Percentiles rank a stretch among this genome's conserved stretches.
Evolutionary conservation across 768 basidiomycete species (phyloP).

Genomic region (Lentinula boryana): DNA sequence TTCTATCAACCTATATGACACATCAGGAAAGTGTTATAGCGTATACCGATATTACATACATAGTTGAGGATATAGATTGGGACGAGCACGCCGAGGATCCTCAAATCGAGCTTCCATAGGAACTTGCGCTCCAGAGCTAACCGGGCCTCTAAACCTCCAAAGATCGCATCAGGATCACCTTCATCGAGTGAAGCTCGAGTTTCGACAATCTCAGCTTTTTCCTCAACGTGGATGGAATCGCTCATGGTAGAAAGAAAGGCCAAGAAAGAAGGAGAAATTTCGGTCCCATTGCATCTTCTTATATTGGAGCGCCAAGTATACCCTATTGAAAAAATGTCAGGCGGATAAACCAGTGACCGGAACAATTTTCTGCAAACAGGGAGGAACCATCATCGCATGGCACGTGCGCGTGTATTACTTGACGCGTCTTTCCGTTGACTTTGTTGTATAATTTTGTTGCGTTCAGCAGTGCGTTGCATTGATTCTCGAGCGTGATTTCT

Average conservation of each 20-base stretch:
- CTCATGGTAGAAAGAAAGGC: not conserved
- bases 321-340: not conserved
- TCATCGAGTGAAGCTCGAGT: not conserved
- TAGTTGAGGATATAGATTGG: conserved; percentile 49
- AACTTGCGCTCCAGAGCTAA: conserved; percentile 45
- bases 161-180: conserved; percentile 32
- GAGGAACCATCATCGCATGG: not conserved
- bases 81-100: conserved; percentile 45
- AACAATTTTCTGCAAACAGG: not conserved
- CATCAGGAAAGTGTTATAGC: not conserved
- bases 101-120: conserved; percentile 47
- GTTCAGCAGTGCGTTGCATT: not conserved
- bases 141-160: conserved; percentile 41
- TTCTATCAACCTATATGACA: conserved; percentile 57
- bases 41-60: conserved; percentile 17
- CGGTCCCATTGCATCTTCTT: not conserved
- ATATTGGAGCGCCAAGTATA: not conserved
- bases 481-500: not conserved
- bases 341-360: not conserved
- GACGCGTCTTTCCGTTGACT: not conserved
- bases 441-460: not conserved
- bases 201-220: not conserved
- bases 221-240: not conserved
- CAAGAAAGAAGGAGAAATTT: not conserved
- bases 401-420: not conserved